phyloP scores from a whole-genome alignment of 1,139 yeast species.

The Insectozyma bohioensis region DNA sequence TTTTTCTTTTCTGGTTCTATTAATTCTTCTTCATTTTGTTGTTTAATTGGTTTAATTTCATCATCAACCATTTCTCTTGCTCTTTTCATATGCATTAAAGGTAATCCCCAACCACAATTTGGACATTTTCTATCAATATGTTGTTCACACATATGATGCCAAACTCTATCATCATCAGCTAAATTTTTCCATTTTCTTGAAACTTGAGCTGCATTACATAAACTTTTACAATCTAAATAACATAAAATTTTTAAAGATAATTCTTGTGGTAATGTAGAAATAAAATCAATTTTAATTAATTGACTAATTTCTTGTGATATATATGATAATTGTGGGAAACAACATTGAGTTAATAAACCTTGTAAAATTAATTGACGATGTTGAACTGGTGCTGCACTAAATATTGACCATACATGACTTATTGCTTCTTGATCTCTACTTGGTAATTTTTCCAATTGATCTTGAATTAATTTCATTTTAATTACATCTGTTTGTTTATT shows the following conservation, averaged over 20 bases:
- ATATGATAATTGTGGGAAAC: conserved; percentile 89
- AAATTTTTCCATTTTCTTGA: conserved; percentile 79
- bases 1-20: conserved; percentile 3
- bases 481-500: conserved; percentile 69
- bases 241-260: conserved; percentile 80
- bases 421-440: conserved; percentile 68
- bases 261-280: conserved; percentile 82
- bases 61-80: conserved; percentile 52
- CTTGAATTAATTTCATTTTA: conserved; percentile 63
- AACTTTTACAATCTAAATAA: conserved; percentile 85
- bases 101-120: conserved; percentile 98
- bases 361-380: conserved; percentile 76
- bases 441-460: conserved; percentile 57
- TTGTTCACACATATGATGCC: conserved; percentile 99
- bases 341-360: conserved; percentile 85
- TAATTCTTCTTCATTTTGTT: conserved; percentile 23
- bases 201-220: conserved; percentile 93
- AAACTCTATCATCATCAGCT: conserved; percentile 94
- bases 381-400: conserved; percentile 66
- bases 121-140: conserved; percentile 97
- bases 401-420: conserved; percentile 75
- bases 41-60: conserved; percentile 24
- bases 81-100: conserved; percentile 80
- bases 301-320: conserved; percentile 77
- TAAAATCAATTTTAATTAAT: conserved; percentile 84